A percentile compares a stretch with the other conserved stretches of the same genome.
Conservation (phyloP, 176 grass and related monocot species). For the Dendrocalamus sinicus region DNA sequence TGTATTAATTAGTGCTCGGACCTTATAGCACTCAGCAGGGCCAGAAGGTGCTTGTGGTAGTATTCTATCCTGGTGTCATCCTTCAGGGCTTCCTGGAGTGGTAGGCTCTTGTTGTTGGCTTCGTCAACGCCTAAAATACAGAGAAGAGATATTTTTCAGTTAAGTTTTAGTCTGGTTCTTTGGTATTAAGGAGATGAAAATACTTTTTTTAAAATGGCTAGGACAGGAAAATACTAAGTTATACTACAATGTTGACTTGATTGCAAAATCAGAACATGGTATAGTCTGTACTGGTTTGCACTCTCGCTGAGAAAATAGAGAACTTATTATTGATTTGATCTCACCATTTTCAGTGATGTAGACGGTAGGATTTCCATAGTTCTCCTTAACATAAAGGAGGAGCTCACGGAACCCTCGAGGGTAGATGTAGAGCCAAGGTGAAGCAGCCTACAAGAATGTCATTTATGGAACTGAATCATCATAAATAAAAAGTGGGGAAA, state of each 20-base stretch:
- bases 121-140: conserved; percentile 46
- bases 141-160: not conserved
- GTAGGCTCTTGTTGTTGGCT: conserved; percentile 42
- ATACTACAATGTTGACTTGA: not conserved
- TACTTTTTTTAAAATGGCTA: too few species aligned
- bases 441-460: conserved; percentile 35
- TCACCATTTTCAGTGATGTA: conserved; percentile 75
- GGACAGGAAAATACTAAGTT: too few species aligned
- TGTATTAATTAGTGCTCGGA: not conserved
- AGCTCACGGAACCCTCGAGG: conserved; percentile 55
- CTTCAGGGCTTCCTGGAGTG: conserved; percentile 61
- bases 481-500: not conserved
- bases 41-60: conserved; percentile 56
- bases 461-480: not conserved
- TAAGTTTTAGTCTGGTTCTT: not conserved
- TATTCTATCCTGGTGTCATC: conserved; percentile 64
- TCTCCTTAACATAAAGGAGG: conserved; percentile 58
- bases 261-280: not conserved
- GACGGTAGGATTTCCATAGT: conserved; percentile 54
- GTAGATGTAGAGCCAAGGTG: conserved; percentile 60
- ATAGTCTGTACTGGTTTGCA: not conserved
- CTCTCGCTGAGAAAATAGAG: not conserved
- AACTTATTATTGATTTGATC: not conserved
- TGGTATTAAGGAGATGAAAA: too few species aligned
- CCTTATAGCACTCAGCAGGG: conserved; percentile 60